Evolutionary conservation across 2,329 filamentous ascomycete species (phyloP).

Genomic region (Lachnellula subtilissima): DNA sequence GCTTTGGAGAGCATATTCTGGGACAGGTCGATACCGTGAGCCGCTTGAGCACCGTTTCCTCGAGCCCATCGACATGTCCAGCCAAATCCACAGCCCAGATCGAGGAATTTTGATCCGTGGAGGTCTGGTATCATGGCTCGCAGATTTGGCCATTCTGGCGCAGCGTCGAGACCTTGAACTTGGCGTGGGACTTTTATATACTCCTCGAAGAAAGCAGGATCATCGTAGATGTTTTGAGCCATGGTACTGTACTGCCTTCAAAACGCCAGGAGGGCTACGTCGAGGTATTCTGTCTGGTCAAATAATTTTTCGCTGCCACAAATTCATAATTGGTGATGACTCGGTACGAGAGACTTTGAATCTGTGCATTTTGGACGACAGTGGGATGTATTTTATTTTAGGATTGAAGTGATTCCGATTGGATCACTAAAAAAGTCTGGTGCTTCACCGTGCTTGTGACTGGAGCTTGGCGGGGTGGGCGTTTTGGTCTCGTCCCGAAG

Average conservation of each 20-base stretch:
- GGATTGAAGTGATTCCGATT: not conserved
- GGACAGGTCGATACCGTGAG: constrained; percentile 40
- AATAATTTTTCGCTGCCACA: not conserved
- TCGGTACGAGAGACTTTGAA: not conserved
- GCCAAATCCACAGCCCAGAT: constrained; percentile 44
- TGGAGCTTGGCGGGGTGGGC: not conserved
- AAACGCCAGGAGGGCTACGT: too few relatives aligned
- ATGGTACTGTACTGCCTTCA: constrained; percentile 10
- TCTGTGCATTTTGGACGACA: too few relatives aligned
- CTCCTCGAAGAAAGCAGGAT: constrained; percentile 38
- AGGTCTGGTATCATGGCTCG: constrained; percentile 36
- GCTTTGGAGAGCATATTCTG: constrained; percentile 40
- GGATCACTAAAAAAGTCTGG: not conserved
- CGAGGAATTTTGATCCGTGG: constrained; percentile 33
- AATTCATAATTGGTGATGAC: not conserved
- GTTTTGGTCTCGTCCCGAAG: not conserved
- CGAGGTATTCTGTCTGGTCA: too few relatives aligned
- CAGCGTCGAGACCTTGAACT: constrained; percentile 35
- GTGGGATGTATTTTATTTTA: too few relatives aligned
- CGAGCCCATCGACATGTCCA: constrained; percentile 42
- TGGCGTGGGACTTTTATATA: constrained; percentile 40
- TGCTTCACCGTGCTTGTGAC: not conserved
- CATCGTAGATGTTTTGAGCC: constrained; percentile 41
- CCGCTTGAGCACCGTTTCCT: constrained; percentile 33
- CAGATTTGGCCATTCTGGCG: constrained; percentile 43